These are phyloP conservation scores for Aureobasidium pullulans DNA, from an alignment of 2,329 filamentous ascomycete genomes.

Conservation along the genomic window DNA sequence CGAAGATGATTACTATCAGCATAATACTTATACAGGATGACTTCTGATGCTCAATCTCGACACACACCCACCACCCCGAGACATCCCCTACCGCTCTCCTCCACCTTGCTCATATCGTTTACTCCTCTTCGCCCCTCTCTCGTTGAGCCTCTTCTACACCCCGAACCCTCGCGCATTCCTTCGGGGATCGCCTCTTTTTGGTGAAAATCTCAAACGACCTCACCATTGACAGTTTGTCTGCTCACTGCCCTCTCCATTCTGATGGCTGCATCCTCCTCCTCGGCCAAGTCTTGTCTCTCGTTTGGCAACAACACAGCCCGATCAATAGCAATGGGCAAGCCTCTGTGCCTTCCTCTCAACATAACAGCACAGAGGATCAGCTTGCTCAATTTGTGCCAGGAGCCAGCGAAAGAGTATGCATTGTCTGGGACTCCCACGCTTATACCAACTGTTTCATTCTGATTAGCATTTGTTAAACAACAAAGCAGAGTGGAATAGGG, in stretches of 20 bases:
- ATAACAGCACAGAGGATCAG: constrained; percentile 49
- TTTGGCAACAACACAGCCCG: constrained; percentile 34
- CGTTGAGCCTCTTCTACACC: too few species aligned
- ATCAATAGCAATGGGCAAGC: constrained; percentile 50
- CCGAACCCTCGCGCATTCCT: too few species aligned
- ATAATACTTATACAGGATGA: too few species aligned
- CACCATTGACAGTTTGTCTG: constrained; percentile 1
- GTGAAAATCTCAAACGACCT: background rate
- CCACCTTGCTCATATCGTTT: too few species aligned
- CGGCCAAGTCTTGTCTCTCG: constrained; percentile 25
- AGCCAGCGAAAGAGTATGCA: constrained; percentile 41
- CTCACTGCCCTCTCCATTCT: constrained; percentile 17
- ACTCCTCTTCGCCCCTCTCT: too few species aligned
- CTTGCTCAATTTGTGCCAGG: constrained; percentile 45
- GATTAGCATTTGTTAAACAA: background rate
- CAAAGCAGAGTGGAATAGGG: background rate
- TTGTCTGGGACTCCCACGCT: constrained; percentile 37
- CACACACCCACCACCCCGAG: too few species aligned
- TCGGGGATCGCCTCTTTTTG: too few species aligned
- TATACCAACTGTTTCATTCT: constrained; percentile 34
- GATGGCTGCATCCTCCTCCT: constrained; percentile 31
- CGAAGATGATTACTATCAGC: too few species aligned
- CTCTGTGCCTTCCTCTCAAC: constrained; percentile 49
- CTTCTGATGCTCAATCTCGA: too few species aligned
- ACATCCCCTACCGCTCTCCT: too few species aligned